Evolutionary conservation across 2,329 filamentous ascomycete species (phyloP), one percentile per base, ranked within the genome.

Genomic region (Colletotrichum trifolii): DNA sequence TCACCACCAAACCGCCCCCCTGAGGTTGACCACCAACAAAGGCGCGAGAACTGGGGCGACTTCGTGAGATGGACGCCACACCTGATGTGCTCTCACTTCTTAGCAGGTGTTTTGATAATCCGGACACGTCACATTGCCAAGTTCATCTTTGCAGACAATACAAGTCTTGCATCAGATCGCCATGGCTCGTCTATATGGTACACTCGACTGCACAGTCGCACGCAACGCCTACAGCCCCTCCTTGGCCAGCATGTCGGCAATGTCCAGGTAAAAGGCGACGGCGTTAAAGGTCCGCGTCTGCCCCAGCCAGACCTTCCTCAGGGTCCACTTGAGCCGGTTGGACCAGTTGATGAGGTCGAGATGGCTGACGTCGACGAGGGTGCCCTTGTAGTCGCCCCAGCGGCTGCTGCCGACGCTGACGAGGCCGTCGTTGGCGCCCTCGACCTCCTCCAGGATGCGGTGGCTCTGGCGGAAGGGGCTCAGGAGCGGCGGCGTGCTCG

Each of bases 181-280:
- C 25, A 25, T 25, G 25, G 4, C 25, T 25, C 25, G 25, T 25
- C 25, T 25, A 25, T 25, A 25, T 25, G 1, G 25, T 25, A 25
- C 25, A 25, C 25, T 25, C 25, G 4, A 25, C 25, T 8, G 35
- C 33, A 55, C 34, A 33, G 2, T 11, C 35, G 36, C 46, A 36
- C 47, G 55, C 39, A 40, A 4, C n/a, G 13, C 6, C 75, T 66
- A 81, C 15, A 80, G 66, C 2, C 86, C 88, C 72, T 92, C 89
- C 70, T 89, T 90, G 2, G 90, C 88, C 54, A 93, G 78, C 89
- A 91, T 92, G 71, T 92, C 86, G 10, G 84, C 84, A 71, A 91
- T 87, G 64, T 84, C 87, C 2, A 90, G 80, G 70, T 91, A 91
- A 70, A 91, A 89, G 0, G 88, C 88, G 62, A 90, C 83, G 2